Percentiles rank a stretch among this genome's conserved stretches.
These are phyloP conservation scores for Streptanthus diversifolius DNA, from an alignment of 345 rosid species.

Conservation along the genomic window DNA sequence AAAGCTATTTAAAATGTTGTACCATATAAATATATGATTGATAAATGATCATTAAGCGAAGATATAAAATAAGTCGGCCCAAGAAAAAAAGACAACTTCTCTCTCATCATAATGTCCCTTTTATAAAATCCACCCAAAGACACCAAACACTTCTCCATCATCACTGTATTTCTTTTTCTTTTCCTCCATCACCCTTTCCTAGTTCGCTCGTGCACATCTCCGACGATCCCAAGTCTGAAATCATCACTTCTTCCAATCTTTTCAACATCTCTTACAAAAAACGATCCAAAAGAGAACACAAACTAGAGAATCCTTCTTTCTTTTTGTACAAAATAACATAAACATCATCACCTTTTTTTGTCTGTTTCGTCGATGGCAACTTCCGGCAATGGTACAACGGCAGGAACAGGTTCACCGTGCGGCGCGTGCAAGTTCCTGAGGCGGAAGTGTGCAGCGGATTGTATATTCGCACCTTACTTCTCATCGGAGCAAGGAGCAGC, in stretches of 20 bases:
- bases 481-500: slow-evolving; percentile 60
- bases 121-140: slow-evolving; percentile 42
- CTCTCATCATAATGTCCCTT: slow-evolving; percentile 34
- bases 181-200: slow-evolving; percentile 33
- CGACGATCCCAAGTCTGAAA: slow-evolving; percentile 24
- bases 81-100: slow-evolving; percentile 8
- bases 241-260: slow-evolving; percentile 14
- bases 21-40: not conserved
- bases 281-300: not conserved
- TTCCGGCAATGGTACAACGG: slow-evolving; percentile 34
- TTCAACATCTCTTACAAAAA: not conserved
- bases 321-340: not conserved
- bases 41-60: slow-evolving; percentile 20
- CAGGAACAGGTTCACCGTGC: slow-evolving; percentile 52
- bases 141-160: slow-evolving; percentile 32
- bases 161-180: slow-evolving; percentile 25
- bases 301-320: not conserved
- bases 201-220: slow-evolving; percentile 42
- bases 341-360: not conserved
- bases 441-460: slow-evolving; percentile 52
- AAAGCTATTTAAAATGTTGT: slow-evolving; percentile 1
- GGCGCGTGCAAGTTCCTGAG: slow-evolving; percentile 68
- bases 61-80: slow-evolving; percentile 22
- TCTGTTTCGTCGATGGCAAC: slow-evolving; percentile 29
- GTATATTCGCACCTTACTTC: slow-evolving; percentile 55